These are phyloP conservation scores for Gliomastix tumulicola DNA, from an alignment of 2,329 filamentous ascomycete genomes.

Conservation along the genomic window DNA sequence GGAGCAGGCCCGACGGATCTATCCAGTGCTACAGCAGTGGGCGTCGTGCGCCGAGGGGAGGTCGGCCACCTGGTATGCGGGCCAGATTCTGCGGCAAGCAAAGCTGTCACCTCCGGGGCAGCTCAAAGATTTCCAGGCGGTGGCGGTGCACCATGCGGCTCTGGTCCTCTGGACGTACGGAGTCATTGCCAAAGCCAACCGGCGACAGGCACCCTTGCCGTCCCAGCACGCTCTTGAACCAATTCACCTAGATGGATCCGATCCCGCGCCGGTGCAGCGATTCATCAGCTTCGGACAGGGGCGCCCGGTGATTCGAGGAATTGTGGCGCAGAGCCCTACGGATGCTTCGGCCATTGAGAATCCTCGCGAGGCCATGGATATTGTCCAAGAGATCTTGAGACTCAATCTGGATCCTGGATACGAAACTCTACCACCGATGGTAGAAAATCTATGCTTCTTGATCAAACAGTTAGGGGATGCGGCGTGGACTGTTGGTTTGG, in stretches of 20 bases:
- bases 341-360: constrained; percentile 41
- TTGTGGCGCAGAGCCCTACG: constrained; percentile 16
- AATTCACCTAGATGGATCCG: constrained; percentile 50
- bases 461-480: constrained; percentile 53
- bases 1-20: constrained; percentile 55
- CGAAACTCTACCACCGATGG: constrained; percentile 48
- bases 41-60: constrained; percentile 45
- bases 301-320: constrained; percentile 38
- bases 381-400: constrained; percentile 48
- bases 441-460: constrained; percentile 60
- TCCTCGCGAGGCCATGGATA: constrained; percentile 50
- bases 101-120: constrained; percentile 43
- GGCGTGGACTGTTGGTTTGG: constrained; percentile 29
- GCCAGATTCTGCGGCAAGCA: constrained; percentile 57
- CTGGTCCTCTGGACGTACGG: constrained; percentile 65
- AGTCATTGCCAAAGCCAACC: constrained; percentile 40
- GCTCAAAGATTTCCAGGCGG: constrained; percentile 59
- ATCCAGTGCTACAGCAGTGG: constrained; percentile 54
- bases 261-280: constrained; percentile 43
- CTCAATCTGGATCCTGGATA: constrained; percentile 39
- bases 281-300: constrained; percentile 52
- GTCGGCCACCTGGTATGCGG: constrained; percentile 60
- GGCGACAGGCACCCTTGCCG: constrained; percentile 17
- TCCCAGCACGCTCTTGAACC: constrained; percentile 24
- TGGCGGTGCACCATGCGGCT: constrained; percentile 62